Base-by-base conservation (phyloP, 257 asterid genomes). In the Osmanthus fragrans region DNA sequence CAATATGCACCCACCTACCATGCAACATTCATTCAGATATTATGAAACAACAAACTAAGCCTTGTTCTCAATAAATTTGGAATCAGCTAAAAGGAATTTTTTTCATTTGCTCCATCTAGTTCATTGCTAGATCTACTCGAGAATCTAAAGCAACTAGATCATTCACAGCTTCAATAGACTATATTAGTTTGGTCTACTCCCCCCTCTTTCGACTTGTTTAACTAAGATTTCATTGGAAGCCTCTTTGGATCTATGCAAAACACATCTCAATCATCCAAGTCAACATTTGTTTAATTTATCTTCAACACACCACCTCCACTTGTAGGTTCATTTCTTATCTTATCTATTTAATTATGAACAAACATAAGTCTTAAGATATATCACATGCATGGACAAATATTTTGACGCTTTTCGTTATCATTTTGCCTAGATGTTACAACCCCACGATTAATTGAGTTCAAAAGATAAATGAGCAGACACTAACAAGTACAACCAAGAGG, bases 1-100 rank as follows among this genome's bases (percentile, higher is more conserved):
- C 39, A 75, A 71, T 23, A 56, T 19, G 76, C 68, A 75, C 19
- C 73, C 67, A 34, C 56, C 27, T 11, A 69, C 23, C 30, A 73
- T 54, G 19, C 7, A 19, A 33, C 33, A 23, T 42, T 16, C 67
- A 45, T 42, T 18, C 56, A 76, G 25, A 54, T 42, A 58, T 36
- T 4, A 42, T 42, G 51, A 45, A 73, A 63, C 25, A 56, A 18
- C 8, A 51, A 51, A 51, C 7, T 3, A 51, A 51, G 23, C n/a
- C n/a, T 51, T 51, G 8, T 18, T 51, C 60, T 51, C 7, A 51
- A 51, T 51, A 51, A 51, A 51, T 51, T 16, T 15, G 60, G 60
- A 51, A 18, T 51, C 23, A 7, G 58, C 16, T 49, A 49, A 16
- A 49, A 49, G 5, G 60, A 18, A 51, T 51, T 51, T 51, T 5